Conservation (phyloP, 2,329 filamentous ascomycete genomes). For the Aaosphaeria arxii region DNA sequence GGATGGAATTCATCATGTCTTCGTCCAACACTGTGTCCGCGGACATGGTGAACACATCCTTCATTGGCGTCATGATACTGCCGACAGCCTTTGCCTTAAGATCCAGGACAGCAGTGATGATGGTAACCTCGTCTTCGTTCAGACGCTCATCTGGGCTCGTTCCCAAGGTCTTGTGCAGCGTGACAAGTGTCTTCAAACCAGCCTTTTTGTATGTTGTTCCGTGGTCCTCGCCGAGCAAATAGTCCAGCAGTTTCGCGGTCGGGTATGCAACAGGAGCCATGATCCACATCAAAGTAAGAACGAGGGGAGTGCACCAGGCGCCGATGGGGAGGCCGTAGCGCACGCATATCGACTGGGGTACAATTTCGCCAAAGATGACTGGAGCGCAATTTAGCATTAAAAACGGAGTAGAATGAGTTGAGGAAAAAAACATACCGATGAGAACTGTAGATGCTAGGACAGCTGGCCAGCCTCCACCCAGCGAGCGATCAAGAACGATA, state of each 20-base stretch:
- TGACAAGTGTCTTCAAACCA: slow-evolving; percentile 92
- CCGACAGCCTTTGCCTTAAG: slow-evolving; percentile 94
- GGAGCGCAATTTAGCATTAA: slow-evolving; percentile 5
- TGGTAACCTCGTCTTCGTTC: slow-evolving; percentile 97
- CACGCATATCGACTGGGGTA: slow-evolving; percentile 94
- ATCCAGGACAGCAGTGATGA: slow-evolving; percentile 94
- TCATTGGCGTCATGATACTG: slow-evolving; percentile 98
- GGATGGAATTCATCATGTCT: slow-evolving; percentile 87
- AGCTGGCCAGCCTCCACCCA: slow-evolving; percentile 92
- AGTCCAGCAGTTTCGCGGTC: slow-evolving; percentile 92
- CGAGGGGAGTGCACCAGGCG: slow-evolving; percentile 86
- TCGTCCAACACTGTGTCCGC: slow-evolving; percentile 91
- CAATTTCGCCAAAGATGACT: slow-evolving; percentile 98
- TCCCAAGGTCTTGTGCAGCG: slow-evolving; percentile 87
- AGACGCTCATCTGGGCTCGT: slow-evolving; percentile 78
- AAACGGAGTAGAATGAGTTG: background rate
- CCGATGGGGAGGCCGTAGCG: slow-evolving; percentile 94
- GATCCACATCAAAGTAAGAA: slow-evolving; percentile 86
- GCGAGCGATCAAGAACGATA: slow-evolving; percentile 88
- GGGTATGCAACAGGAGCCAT: slow-evolving; percentile 90
- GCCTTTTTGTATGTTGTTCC: slow-evolving; percentile 98
- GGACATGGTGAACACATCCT: slow-evolving; percentile 95
- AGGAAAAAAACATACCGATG: slow-evolving; percentile 65
- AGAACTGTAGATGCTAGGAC: slow-evolving; percentile 89
- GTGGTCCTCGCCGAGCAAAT: slow-evolving; percentile 88